Evolutionary conservation across 129 eudicot genomes (phyloP), one percentile per base, ranked within the genome.

Genomic region (Ambrosia trifida): DNA sequence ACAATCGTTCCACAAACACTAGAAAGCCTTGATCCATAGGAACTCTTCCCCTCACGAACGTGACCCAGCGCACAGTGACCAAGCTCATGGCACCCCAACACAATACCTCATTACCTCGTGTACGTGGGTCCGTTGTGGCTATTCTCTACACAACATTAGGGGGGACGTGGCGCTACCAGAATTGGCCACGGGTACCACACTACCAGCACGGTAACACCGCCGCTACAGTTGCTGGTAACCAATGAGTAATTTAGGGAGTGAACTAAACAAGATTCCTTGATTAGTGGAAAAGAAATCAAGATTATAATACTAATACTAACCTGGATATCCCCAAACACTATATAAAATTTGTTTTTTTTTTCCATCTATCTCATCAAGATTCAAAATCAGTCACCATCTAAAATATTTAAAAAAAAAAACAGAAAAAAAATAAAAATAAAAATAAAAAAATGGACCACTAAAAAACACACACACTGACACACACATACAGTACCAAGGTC

Each of bases 321-420:
- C 77, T 72, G 45, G 79, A 72, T 75, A 59, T 44, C 66, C 80
- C 44, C 79, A 72, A 77, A 84, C 80, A 78, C 80, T 75, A 80
- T 66, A 49, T 43, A 51, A 52, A 47, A 63, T 81, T 85, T 84
- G 87, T 84, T 75, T 72, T 71, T 72, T 71, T 78, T 72, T 78
- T 30, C 30, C 30, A 68, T 47, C 28, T 31, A 46, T 35, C 69
- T 64, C 53, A 38, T 50, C 80, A 62, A 84, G 81, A 82, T 84
- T 83, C 87, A 80, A 71, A 65, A 68, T 64, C 62, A 18, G 35
- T 74, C 74, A 13, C 60, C 54, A 64, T 36, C 75, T 13, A 52
- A 19, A 19, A n/a, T n/a, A n/a, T n/a, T n/a, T 50, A 49, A 32
- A 66, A 9, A 47, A 74, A 73, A 59, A 20, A 2, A 57, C 11